Conservation (phyloP, 2,329 filamentous ascomycete genomes). For the Neoscytalidium dimidiatum region DNA sequence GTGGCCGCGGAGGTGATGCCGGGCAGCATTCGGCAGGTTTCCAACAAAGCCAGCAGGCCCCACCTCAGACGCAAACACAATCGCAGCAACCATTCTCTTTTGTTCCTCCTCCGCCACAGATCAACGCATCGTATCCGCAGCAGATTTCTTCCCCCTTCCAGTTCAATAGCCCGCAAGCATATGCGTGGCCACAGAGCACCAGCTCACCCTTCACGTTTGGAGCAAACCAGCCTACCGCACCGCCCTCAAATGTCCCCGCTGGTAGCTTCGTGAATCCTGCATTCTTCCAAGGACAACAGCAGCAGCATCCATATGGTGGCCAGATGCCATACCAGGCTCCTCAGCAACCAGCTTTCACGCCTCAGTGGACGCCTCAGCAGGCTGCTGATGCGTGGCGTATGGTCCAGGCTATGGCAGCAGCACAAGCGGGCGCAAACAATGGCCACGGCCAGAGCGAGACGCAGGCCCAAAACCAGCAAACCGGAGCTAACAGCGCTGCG, state of each 20-base stretch:
- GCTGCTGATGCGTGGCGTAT: constrained; percentile 14
- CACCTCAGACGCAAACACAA: constrained; percentile 5
- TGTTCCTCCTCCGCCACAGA: background rate
- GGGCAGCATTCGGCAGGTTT: background rate
- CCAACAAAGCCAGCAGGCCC: background rate
- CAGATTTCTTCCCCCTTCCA: constrained; percentile 6
- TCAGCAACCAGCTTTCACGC: background rate
- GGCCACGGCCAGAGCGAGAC: constrained; percentile 1
- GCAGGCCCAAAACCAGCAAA: background rate
- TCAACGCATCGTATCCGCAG: background rate
- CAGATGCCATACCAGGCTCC: constrained; percentile 8
- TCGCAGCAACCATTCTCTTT: background rate
- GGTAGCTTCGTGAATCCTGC: constrained; percentile 36
- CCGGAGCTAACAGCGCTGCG: background rate
- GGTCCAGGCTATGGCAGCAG: constrained; percentile 17
- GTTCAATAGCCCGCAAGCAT: constrained; percentile 19
- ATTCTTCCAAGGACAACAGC: constrained; percentile 29
- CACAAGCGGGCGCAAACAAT: background rate
- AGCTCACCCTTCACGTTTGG: background rate
- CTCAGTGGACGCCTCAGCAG: constrained; percentile 11
- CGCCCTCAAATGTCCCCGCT: constrained; percentile 23
- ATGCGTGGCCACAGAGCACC: constrained; percentile 17
- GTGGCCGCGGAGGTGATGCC: constrained; percentile 30
- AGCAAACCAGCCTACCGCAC: constrained; percentile 20
- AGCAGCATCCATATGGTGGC: constrained; percentile 1